These are phyloP conservation scores for Dianthus caryophyllus DNA, from an alignment of 148 eudicot genomes.

Conservation along the genomic window DNA sequence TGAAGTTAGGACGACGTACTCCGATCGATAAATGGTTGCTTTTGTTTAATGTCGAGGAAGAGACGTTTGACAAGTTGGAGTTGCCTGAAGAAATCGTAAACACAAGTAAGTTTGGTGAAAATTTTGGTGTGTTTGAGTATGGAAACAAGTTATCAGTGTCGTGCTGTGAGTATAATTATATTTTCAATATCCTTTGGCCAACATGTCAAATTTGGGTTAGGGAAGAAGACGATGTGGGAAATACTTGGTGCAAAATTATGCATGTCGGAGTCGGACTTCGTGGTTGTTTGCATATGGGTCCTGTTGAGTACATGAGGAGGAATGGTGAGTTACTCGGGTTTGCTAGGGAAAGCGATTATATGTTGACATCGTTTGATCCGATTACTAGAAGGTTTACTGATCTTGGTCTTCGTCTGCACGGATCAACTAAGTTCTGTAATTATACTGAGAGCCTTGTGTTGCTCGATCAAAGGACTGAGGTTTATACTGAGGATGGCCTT, in stretches of 20 bases:
- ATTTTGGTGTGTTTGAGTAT: neutral
- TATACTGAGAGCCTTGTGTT: conserved; percentile 1
- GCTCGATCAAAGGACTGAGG: conserved; percentile 2
- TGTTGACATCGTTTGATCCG: neutral
- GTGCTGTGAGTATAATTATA: neutral
- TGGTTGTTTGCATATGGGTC: neutral
- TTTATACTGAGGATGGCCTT: conserved; percentile 1
- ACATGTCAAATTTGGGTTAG: neutral
- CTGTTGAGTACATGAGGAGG: too few species aligned
- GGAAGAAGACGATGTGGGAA: neutral
- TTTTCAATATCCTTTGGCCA: too few species aligned
- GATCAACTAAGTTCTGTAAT: neutral
- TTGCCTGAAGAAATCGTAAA: neutral
- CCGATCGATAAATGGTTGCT: neutral
- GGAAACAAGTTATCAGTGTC: neutral
- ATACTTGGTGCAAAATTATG: conserved; percentile 2
- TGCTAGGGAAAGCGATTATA: neutral
- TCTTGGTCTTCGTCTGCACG: neutral
- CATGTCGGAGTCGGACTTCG: neutral
- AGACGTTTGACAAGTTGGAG: neutral
- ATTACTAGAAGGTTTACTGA: too few species aligned
- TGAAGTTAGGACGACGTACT: neutral
- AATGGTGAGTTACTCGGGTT: neutral
- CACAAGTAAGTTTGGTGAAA: neutral
- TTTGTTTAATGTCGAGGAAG: neutral